Base-by-base conservation (phyloP, 1,284 basidiomycete genomes). In the Salmacisia buchloeana region DNA sequence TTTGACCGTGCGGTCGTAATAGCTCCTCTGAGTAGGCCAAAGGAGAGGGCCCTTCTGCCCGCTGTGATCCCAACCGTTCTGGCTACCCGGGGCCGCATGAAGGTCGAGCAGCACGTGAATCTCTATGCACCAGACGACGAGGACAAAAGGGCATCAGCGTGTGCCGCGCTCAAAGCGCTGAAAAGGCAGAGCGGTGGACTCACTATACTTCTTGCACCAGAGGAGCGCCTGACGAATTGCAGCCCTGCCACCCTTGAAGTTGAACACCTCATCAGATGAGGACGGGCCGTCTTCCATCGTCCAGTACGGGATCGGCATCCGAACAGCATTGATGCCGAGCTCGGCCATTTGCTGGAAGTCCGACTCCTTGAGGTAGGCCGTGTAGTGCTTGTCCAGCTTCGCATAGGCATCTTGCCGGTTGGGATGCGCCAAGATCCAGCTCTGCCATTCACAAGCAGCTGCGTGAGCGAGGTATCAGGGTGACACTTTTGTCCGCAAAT, bases 261-360 rank as follows among this genome's bases (percentile, higher is more conserved):
- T 15, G 46, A 62, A 63, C 23, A 59, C 59, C 54, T 63, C 63
- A 27, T 43, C 41, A 15, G 29, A 31, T n/a, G 33, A 3, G 38
- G 36, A 18, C 7, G 38, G 31, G 5, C n/a, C 58, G 12, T 23
- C 35, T 7, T 31, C 23, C 15, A 75, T 52, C 21, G 27, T 38
- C 35, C 29, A 46, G 29, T 41, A 61, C 46, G 7, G 60, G 29
- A 23, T 41, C 15, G 60, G 27, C 41, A 52, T 6, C 68, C 73
- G 62, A 33, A 82, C 69, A 60, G 81, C 76, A 75, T 82, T 74
- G 70, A 82, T 65, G 56, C 78, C 69, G 72, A 74, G 58, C 62
- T 64, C 31, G 64, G 72, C 61, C 67, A 81, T 72, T 21, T 75
- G 69, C 59, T 71, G 68, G 64, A 83, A 82, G 63, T 83, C 82